Evolutionary conservation across 768 basidiomycete species (phyloP), one percentile per base, ranked within the genome.

Genomic region (Mycena alexandri): DNA sequence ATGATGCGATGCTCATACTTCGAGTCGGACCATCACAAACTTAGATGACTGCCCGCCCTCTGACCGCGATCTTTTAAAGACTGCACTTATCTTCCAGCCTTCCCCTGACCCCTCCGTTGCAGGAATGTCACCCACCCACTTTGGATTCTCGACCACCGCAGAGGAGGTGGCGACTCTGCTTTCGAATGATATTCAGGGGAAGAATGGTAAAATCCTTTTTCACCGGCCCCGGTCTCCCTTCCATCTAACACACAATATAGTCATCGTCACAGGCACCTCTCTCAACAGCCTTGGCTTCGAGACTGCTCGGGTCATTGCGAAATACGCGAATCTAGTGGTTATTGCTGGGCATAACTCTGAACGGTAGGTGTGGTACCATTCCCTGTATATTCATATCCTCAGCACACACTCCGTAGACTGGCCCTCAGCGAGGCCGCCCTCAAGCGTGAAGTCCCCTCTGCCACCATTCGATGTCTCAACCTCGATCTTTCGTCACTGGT

Each of bases 221-320:
- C 1, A n/a, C 25, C 17, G 5, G n/a, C 3, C 13, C 17, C 29
- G 3, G 8, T 47, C 33, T 2, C 2, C 19, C 17, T 36, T n/a
- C n/a, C n/a, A 38, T 24, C 21, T 16, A 48, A 51, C 34, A 14
- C 17, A 17, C 21, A 44, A 7, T 25, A 5, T 19, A 59, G 61
- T 68, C 3, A 33, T 68, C 4, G 16, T 63, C 5, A 67, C 66
- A 1, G 66, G 61, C 1, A 67, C 66, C 6, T 67, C 66, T 19
- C 59, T 67, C 25, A 57, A 62, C 13, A 25, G 66, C 38, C 29
- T 67, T 14, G 66, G 66, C 8, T 62, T 57, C 22, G 66, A 67
- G 61, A 55, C 65, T 0, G 58, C 65, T 9, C 65, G 52, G 5
- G 60, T 25, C 1, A 54, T 67, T 24, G 65, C 61, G 10, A 33